Conservation (phyloP, 2,329 filamentous ascomycete species). For the Xylaria multiplex region DNA sequence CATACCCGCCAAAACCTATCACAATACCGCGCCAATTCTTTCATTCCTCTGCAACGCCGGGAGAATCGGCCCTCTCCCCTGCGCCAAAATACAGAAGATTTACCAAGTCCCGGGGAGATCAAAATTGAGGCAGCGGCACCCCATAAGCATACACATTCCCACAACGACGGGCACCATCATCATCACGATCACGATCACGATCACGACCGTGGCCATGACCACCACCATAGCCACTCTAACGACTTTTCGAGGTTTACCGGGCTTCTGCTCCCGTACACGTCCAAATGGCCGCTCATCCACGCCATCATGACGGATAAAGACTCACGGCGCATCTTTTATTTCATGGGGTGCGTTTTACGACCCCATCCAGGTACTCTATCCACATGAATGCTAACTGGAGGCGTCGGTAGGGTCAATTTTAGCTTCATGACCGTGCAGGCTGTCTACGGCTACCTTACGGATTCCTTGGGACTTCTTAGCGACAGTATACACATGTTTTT, state of each 20-base stretch:
- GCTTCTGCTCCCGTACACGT: conserved; percentile 74
- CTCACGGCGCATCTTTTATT: conserved; percentile 95
- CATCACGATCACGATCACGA: conserved; percentile 43
- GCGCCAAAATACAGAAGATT: conserved; percentile 44
- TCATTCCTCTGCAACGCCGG: conserved; percentile 48
- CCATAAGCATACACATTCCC: conserved; percentile 39
- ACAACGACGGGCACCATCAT: conserved; percentile 41
- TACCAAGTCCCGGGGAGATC: conserved; percentile 38
- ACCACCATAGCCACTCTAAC: conserved; percentile 41
- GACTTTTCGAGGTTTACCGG: conserved; percentile 74
- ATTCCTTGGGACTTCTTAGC: conserved; percentile 92
- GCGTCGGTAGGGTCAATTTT: conserved; percentile 79
- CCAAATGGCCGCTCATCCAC: conserved; percentile 80
- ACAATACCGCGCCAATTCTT: conserved; percentile 50
- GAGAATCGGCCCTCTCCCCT: conserved; percentile 50
- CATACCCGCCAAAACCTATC: conserved; percentile 45
- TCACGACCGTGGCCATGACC: conserved; percentile 41
- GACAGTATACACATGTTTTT: conserved; percentile 99
- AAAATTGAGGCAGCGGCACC: conserved; percentile 33
- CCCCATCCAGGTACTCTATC: conserved; percentile 18
- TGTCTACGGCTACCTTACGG: conserved; percentile 91
- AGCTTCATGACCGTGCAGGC: conserved; percentile 94
- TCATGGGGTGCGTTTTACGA: conserved; percentile 73
- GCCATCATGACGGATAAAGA: conserved; percentile 91
- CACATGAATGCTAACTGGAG: conserved; percentile 24